phyloP scores from a whole-genome alignment of 345 rosid species.

The Sonneratia alba region DNA sequence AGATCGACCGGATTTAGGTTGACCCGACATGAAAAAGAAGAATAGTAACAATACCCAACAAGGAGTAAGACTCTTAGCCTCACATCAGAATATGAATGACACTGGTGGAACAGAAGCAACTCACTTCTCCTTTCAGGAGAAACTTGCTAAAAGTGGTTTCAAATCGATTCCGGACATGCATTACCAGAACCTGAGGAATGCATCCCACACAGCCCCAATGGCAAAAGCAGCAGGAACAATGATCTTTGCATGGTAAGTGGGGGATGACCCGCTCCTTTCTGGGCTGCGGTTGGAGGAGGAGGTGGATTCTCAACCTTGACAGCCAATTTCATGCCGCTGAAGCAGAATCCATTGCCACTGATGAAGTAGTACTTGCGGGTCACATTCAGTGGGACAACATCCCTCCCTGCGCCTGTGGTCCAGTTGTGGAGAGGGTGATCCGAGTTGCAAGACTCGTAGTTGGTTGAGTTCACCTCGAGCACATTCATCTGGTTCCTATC shows the following conservation, averaged over 20 bases:
- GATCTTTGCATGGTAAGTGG: constrained; percentile 19
- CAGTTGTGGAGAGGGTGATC: constrained; percentile 66
- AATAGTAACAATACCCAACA: too few relatives aligned
- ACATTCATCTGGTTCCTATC: constrained; percentile 81
- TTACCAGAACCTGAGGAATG: constrained; percentile 32
- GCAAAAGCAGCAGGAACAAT: constrained; percentile 37
- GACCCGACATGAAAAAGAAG: neutral
- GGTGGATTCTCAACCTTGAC: constrained; percentile 56
- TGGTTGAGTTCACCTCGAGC: constrained; percentile 80
- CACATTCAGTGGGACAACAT: constrained; percentile 73
- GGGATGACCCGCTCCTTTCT: constrained; percentile 21
- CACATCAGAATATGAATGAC: neutral
- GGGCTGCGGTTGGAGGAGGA: constrained; percentile 58
- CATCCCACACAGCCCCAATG: constrained; percentile 45
- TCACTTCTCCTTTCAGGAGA: neutral
- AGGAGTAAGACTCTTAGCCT: too few relatives aligned
- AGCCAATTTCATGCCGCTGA: constrained; percentile 64
- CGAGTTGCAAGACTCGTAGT: constrained; percentile 56
- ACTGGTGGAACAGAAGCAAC: neutral
- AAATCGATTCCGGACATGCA: neutral
- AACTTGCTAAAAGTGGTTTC: neutral
- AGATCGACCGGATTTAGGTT: neutral
- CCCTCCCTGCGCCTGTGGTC: constrained; percentile 89
- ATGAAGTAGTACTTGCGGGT: constrained; percentile 64
- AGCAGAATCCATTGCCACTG: constrained; percentile 89